Evolutionary conservation across 2,329 filamentous ascomycete species (phyloP).

Genomic region (Diaporthe ilicicola): DNA sequence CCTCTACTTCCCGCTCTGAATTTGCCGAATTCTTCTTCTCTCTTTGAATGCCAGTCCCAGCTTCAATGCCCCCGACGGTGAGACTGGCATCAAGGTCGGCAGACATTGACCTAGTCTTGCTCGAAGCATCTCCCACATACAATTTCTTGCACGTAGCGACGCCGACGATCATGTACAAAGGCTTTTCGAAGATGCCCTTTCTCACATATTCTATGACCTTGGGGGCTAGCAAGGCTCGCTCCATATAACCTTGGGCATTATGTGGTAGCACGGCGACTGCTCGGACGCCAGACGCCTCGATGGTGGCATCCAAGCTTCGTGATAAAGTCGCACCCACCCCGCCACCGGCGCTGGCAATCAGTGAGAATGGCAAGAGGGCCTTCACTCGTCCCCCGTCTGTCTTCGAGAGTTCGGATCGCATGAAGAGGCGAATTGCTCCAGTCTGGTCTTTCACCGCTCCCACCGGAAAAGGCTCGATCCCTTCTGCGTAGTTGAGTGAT

Average conservation of each 20-base stretch:
- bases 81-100: not conserved
- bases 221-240: not conserved
- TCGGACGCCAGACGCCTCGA: not conserved
- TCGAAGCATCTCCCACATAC: not conserved
- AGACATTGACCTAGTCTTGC: not conserved
- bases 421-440: not conserved
- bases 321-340: not conserved
- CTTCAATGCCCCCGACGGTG: not conserved
- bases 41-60: not conserved
- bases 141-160: not conserved
- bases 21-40: not conserved
- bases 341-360: not conserved
- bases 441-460: not conserved
- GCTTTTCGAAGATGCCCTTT: not conserved
- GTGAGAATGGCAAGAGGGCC: not conserved
- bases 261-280: not conserved
- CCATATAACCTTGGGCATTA: not conserved
- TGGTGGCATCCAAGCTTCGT: not conserved
- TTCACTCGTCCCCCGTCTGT: not conserved
- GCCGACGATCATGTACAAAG: slow-evolving; percentile 4
- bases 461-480: not conserved
- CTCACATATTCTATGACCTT: not conserved
- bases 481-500: not conserved
- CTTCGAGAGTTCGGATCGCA: not conserved
- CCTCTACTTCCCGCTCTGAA: not conserved